Evolutionary conservation across 176 grass and related monocot genomes (phyloP).

Genomic region (Chrysopogon serrulatus): DNA sequence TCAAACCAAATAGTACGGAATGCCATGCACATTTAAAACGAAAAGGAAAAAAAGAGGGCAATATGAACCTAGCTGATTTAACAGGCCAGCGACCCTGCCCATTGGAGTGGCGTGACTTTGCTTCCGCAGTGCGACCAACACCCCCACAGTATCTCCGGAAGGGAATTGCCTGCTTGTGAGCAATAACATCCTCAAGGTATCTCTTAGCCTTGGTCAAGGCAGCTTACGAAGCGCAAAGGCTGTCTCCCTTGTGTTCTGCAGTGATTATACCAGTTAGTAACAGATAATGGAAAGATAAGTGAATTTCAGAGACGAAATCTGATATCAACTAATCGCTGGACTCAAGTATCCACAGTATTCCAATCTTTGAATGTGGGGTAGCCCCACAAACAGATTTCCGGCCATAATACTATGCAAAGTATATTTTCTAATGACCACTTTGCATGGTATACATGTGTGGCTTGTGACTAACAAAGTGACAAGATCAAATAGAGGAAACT

Average conservation of each 20-base stretch:
- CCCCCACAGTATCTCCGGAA: no score
- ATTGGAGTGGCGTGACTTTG: no score
- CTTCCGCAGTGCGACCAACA: no score
- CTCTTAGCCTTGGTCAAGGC: no score
- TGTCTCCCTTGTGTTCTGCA: no score
- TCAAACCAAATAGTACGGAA: background rate
- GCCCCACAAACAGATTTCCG: background rate
- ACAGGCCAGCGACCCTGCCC: constrained; percentile 76
- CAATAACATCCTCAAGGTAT: no score
- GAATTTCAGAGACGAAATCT: background rate
- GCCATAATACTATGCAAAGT: background rate
- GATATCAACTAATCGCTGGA: background rate
- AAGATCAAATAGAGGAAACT: background rate
- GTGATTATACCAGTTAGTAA: no score
- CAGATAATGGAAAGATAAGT: background rate
- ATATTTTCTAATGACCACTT: background rate
- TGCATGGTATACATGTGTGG: background rate
- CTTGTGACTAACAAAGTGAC: background rate
- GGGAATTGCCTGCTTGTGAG: no score
- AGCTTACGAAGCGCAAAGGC: no score
- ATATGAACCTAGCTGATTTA: constrained; percentile 68
- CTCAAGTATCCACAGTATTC: background rate
- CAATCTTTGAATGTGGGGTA: background rate
- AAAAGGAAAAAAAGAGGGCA: constrained; percentile 14
- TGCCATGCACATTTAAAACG: background rate